These are phyloP conservation scores for Umbelopsis sp. DNA, from an alignment of 192 early-diverging fungal species.

Conservation along the genomic window DNA sequence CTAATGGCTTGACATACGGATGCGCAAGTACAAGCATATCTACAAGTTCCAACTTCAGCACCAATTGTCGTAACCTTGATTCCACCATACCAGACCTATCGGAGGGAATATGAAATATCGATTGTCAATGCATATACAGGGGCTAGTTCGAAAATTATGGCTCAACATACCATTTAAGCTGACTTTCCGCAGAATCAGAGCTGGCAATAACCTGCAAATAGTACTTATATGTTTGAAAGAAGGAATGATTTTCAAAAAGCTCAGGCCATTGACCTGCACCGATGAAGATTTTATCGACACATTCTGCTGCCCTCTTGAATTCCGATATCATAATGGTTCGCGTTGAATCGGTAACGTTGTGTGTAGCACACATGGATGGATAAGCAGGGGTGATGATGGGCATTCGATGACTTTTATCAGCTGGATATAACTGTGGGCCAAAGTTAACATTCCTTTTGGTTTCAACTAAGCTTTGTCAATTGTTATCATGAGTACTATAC, in stretches of 20 bases:
- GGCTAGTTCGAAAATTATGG: neutral
- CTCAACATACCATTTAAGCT: conserved; percentile 65
- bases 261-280: conserved; percentile 77
- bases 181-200: conserved; percentile 70
- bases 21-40: conserved; percentile 77
- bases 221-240: conserved; percentile 83
- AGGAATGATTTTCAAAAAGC: conserved; percentile 87
- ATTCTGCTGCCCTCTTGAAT: conserved; percentile 77
- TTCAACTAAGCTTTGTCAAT: neutral
- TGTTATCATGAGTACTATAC: conserved; percentile 11
- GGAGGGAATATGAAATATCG: conserved; percentile 1
- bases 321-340: conserved; percentile 81
- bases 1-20: conserved; percentile 89
- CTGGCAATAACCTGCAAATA: conserved; percentile 90
- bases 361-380: conserved; percentile 97
- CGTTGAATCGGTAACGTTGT: conserved; percentile 93
- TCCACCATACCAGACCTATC: conserved; percentile 87
- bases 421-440: conserved; percentile 60
- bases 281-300: conserved; percentile 76
- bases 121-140: conserved; percentile 7
- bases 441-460: neutral
- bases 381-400: conserved; percentile 99
- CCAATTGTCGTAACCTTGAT: conserved; percentile 84
- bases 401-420: conserved; percentile 86
- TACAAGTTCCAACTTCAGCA: conserved; percentile 79